Percentiles rank a stretch among this genome's conserved stretches.
Conservation (phyloP, 2,329 filamentous ascomycete genomes). For the Sarocladium oryzae region DNA sequence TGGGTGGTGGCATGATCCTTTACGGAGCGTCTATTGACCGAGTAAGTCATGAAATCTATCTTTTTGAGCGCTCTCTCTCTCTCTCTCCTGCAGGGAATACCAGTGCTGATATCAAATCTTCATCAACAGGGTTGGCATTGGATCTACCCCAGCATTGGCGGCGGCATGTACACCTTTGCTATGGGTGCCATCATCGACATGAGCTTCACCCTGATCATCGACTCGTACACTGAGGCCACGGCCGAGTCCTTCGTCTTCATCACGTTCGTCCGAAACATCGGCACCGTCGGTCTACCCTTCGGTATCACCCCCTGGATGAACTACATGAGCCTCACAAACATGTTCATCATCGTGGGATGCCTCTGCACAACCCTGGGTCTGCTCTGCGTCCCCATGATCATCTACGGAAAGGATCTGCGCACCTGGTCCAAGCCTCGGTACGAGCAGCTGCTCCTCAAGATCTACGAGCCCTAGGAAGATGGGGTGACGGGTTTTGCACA, state of each 20-base stretch:
- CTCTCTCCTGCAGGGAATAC: background rate
- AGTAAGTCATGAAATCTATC: conserved; percentile 22
- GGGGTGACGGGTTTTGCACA: background rate
- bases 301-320: conserved; percentile 24
- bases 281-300: conserved; percentile 23
- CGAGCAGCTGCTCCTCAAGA: background rate
- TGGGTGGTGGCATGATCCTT: conserved; percentile 31
- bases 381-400: conserved; percentile 22
- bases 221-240: conserved; percentile 25
- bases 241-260: conserved; percentile 23
- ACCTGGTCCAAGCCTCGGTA: background rate
- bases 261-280: conserved; percentile 24
- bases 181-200: conserved; percentile 31
- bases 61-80: background rate
- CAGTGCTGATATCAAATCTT: too few species aligned
- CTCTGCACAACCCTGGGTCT: conserved; percentile 19
- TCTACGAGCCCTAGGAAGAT: background rate
- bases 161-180: conserved; percentile 30
- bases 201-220: conserved; percentile 27
- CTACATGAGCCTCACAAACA: conserved; percentile 22
- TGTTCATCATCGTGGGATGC: conserved; percentile 21
- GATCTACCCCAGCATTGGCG: conserved; percentile 31
- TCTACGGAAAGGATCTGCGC: conserved; percentile 25
- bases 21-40: conserved; percentile 29
- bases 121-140: conserved; percentile 37